Conservation (phyloP, 345 rosid species). For the Gynandropsis gynandra region DNA sequence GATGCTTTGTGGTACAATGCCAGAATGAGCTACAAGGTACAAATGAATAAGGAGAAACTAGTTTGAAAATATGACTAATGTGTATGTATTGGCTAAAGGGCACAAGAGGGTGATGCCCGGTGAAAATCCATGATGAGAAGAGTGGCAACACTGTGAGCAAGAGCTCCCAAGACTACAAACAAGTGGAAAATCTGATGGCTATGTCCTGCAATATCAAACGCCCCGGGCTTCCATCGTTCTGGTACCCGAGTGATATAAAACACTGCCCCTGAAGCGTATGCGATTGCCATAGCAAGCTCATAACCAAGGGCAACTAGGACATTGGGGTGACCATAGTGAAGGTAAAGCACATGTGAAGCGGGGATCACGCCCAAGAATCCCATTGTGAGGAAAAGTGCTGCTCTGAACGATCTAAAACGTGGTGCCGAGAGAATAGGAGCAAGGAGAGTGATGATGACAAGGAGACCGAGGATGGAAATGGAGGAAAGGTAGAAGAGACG, state of each 20-base stretch:
- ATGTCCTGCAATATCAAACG: constrained; percentile 91
- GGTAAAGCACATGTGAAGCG: constrained; percentile 60
- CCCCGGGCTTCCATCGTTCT: constrained; percentile 87
- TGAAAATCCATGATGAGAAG: constrained; percentile 73
- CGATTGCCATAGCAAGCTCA: constrained; percentile 72
- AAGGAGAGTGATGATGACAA: constrained; percentile 70
- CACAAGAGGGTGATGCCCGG: constrained; percentile 49
- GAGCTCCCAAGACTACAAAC: constrained; percentile 79
- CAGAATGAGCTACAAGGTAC: constrained; percentile 12
- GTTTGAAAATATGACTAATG: constrained; percentile 16
- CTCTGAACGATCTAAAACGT: constrained; percentile 58
- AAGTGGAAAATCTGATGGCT: constrained; percentile 96
- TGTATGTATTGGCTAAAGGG: constrained; percentile 14
- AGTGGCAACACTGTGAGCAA: constrained; percentile 76
- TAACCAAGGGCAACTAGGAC: constrained; percentile 45
- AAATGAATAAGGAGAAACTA: constrained; percentile 12
- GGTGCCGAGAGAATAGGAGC: constrained; percentile 60
- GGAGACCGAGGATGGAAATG: constrained; percentile 55
- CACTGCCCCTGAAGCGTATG: constrained; percentile 63
- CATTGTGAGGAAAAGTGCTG: constrained; percentile 72
- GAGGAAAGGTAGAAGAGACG: constrained; percentile 58
- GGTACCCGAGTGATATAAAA: constrained; percentile 70
- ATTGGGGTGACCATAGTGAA: constrained; percentile 62
- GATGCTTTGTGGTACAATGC: too few relatives aligned
- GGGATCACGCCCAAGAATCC: constrained; percentile 85